Conservation (phyloP, 495 filamentous ascomycete species). For the Neurospora sp. region DNA sequence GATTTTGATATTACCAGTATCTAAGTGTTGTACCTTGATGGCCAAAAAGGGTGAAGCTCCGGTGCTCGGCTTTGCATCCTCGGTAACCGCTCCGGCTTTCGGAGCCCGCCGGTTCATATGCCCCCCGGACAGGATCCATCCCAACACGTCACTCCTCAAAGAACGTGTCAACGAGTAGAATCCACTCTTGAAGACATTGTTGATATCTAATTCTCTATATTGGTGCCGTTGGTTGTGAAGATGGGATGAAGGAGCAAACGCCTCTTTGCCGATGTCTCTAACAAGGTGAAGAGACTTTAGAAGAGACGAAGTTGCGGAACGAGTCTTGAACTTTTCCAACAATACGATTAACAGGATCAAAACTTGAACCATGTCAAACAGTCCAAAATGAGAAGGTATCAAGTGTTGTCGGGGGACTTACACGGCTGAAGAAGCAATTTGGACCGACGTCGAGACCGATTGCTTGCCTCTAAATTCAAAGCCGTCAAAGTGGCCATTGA, state of each 20-base stretch:
- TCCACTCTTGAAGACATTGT: background rate
- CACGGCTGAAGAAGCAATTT: background rate
- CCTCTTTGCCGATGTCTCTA: background rate
- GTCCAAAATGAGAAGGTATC: background rate
- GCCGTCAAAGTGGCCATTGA: background rate
- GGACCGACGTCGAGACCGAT: background rate
- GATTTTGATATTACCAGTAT: too few species aligned
- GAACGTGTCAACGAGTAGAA: background rate
- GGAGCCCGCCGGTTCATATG: background rate
- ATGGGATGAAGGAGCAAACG: background rate
- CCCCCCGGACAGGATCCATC: background rate
- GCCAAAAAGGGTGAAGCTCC: background rate
- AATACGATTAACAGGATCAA: background rate
- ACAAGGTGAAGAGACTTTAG: background rate
- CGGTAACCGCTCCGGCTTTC: background rate
- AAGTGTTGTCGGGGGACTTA: background rate
- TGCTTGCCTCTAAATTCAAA: background rate
- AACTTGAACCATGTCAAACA: background rate
- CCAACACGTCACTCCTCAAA: background rate
- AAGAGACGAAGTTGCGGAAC: background rate
- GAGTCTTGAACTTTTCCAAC: background rate
- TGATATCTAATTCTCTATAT: background rate
- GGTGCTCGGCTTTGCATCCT: background rate
- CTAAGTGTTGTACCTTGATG: background rate
- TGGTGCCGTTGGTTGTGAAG: background rate